Evolutionary conservation across 305 asterid species (phyloP), one percentile per base, ranked within the genome.

Genomic region (Rubia tinctorum): DNA sequence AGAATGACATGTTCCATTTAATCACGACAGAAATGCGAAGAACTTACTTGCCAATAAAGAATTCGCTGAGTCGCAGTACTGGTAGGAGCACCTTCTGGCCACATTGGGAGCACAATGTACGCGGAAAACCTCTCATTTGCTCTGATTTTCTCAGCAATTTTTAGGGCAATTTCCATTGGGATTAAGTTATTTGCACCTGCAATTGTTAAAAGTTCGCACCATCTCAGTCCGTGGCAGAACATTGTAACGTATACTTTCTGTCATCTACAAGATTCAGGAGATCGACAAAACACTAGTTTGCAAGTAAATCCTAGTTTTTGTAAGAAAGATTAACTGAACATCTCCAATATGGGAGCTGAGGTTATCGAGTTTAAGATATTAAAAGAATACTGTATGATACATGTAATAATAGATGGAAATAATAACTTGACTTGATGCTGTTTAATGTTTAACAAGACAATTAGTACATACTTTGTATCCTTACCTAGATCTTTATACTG

Each of bases 11-110:
- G 25, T 70, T 37, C 51, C 12, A 6, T 6, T 4, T 17, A 42
- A 42, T 42, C 45, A 42, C 7, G 45, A 42, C 45, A 42, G 45
- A 30, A 30, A 17, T 5, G 10, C 18, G 22, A 15, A 58, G 18
- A 73, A 1, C 8, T 0, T 83, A 93, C 97, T 96, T 93, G 97
- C 97, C 97, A 94, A 79, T 84, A 94, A 66, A 94, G 95, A 78
- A 93, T 93, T 77, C 95, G 83, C 79, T 91, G 98, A 81, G 92
- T 86, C 18, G 96, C 84, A 66, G 90, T 78, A 79, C 92, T 86
- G 6, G 90, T 89, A 22, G 99, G 98, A 82, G 77, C 90, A 70
- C 99, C 99, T 82, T 94, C 99, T 2, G 99, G 99, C 99, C 99
- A 94, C 98, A 94, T 90, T 7, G 99, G 99, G 77, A 94, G 79